Base-by-base conservation (phyloP, 106 monocot genomes). In the Dendrobium nobile region DNA sequence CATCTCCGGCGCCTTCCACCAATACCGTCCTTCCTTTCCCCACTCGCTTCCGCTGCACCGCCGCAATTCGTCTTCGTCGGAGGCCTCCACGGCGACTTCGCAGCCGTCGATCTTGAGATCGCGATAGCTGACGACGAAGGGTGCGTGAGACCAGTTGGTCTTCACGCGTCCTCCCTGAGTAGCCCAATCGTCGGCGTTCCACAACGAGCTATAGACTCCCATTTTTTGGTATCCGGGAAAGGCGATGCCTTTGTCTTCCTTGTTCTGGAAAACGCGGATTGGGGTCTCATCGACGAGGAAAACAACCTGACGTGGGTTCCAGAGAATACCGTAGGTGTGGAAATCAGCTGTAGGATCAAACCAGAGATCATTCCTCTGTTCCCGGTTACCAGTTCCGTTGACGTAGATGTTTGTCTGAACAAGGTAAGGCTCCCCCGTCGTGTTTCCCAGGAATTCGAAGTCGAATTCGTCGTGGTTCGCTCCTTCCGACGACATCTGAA, bases 151-250 rank as follows among this genome's bases (percentile, higher is more conserved):
- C 98, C 98, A 98, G 79, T 98, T 89, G 3, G 92, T 95, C 89
- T 98, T 98, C 72, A 95, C 92, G 70, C 85, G 44, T 5, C 98
- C 98, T 0, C 98, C 98, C 82, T 92, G 87, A 67, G 98, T 98
- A 19, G 98, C 98, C 94, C 98, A 98, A 72, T 98, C 98, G 82
- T 98, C 98, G 54, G 98, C 98, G 79, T 98, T 98, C 98, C 98
- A 98, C 28, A 98, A 67, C 13, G 98, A 95, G 80, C 91, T 91
- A 82, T 95, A 95, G 4, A 95, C 88, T 18, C 88, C 92, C 98
- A 98, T 98, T 18, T 91, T 68, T 79, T 94, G 94, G 55, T 84
- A 86, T 19, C 67, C 73, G 11, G 95, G 95, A 84, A 89, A 95
- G 7, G 87, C 77, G 5, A 86, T 18, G 5, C 82, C 83, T 11